Conservation (phyloP, 2,329 filamentous ascomycete species). For the Raffaelea deltoideospora region DNA sequence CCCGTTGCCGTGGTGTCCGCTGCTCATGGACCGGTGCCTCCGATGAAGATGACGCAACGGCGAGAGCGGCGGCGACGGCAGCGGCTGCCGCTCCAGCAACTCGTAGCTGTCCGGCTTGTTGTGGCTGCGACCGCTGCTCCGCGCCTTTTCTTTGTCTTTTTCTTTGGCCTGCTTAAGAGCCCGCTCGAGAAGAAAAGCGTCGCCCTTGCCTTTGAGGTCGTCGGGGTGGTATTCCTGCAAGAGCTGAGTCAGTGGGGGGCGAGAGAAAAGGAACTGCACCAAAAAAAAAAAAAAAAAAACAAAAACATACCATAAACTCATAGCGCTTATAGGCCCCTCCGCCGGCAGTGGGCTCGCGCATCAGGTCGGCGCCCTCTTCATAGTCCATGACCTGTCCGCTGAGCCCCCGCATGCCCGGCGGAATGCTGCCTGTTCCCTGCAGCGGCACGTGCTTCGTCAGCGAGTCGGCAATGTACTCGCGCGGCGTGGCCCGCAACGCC, state of each 20-base stretch:
- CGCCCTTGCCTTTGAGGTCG: conserved; percentile 71
- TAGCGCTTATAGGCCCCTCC: conserved; percentile 70
- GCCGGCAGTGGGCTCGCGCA: conserved; percentile 51
- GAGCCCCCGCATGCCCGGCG: conserved; percentile 53
- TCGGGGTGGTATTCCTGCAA: conserved; percentile 52
- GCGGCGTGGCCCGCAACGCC: conserved; percentile 66
- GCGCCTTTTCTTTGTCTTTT: conserved; percentile 41
- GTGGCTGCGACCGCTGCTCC: not conserved
- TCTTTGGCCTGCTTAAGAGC: too few relatives aligned
- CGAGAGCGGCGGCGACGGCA: too few relatives aligned
- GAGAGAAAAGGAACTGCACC: not conserved
- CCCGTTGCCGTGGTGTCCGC: too few relatives aligned
- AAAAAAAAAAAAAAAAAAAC: not conserved
- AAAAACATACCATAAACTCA: conserved; percentile 48
- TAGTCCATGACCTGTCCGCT: conserved; percentile 62
- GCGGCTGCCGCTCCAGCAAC: too few relatives aligned
- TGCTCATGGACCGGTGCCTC: too few relatives aligned
- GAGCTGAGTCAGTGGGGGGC: not conserved
- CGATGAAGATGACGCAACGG: too few relatives aligned
- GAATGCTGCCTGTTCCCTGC: conserved; percentile 64
- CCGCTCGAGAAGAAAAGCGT: conserved; percentile 30
- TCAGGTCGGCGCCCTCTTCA: conserved; percentile 73
- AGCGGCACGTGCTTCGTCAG: conserved; percentile 61
- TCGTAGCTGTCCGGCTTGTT: conserved; percentile 11
- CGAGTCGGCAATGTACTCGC: conserved; percentile 61